Evolutionary conservation across 73 alveolate genomes (phyloP).

Genomic region (Effrenium voratum): DNA sequence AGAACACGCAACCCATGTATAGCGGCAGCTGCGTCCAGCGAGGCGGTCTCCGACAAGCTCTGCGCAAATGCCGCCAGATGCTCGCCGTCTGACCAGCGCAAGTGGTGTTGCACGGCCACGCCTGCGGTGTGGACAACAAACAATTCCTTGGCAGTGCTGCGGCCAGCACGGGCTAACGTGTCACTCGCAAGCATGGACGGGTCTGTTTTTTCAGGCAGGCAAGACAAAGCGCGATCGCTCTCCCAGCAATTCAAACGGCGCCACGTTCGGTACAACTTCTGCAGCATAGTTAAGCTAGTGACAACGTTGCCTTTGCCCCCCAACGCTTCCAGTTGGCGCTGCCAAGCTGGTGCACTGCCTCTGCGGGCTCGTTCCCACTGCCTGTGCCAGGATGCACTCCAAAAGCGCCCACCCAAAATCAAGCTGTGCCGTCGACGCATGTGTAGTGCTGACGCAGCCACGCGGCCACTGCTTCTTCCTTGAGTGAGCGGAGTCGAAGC

Average conservation of each 20-base stretch:
- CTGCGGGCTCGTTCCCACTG: background rate
- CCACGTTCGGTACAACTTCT: background rate
- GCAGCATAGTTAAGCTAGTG: background rate
- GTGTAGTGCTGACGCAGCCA: no score
- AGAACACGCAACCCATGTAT: no score
- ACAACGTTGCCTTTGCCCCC: background rate
- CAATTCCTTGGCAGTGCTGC: background rate
- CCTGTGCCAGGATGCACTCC: background rate
- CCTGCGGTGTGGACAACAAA: background rate
- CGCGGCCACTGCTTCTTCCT: no score
- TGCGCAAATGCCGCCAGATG: background rate
- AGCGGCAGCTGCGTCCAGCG: no score
- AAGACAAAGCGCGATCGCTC: background rate
- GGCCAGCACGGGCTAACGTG: background rate
- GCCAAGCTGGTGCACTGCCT: background rate
- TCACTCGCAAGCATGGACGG: background rate
- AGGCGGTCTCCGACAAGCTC: no score
- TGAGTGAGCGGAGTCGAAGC: no score
- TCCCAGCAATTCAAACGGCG: background rate
- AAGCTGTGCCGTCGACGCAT: no score
- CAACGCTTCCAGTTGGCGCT: background rate
- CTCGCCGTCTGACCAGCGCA: background rate
- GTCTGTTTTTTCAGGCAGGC: background rate
- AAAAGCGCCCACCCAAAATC: background rate
- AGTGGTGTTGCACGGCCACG: background rate